These are phyloP conservation scores for Penicillium nucicola DNA, from an alignment of 495 filamentous ascomycete genomes.

Conservation along the genomic window DNA sequence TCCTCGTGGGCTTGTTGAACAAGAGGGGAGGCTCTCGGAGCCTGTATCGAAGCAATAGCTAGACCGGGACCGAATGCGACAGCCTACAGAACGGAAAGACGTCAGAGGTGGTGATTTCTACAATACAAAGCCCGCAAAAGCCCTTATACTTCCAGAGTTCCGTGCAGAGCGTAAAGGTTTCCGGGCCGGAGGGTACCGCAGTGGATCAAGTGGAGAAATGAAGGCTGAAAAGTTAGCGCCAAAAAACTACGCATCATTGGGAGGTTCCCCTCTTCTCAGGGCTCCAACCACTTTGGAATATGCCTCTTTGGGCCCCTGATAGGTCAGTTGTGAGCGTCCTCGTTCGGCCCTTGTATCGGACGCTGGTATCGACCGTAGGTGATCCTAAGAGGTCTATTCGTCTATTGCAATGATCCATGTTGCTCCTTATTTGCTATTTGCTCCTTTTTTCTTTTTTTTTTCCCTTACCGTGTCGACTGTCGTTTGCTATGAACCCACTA, in stretches of 20 bases:
- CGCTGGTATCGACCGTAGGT: constrained; percentile 11
- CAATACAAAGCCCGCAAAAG: not conserved
- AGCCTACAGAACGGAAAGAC: constrained; percentile 4
- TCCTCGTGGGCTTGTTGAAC: constrained; percentile 25
- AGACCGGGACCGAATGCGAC: constrained; percentile 11
- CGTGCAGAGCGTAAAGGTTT: constrained; percentile 27
- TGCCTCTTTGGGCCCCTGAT: constrained; percentile 18
- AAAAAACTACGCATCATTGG: constrained; percentile 15
- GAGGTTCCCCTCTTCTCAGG: constrained; percentile 18
- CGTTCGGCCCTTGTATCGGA: constrained; percentile 31
- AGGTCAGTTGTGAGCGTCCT: constrained; percentile 9
- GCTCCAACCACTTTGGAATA: not conserved
- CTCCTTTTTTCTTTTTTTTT: constrained; percentile 13
- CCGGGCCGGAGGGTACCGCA: constrained; percentile 30
- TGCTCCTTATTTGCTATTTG: constrained; percentile 22
- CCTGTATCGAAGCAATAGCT: constrained; percentile 4
- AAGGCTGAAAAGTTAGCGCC: constrained; percentile 21
- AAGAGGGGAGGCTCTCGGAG: constrained; percentile 13
- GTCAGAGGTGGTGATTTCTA: not conserved
- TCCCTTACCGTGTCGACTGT: constrained; percentile 19
- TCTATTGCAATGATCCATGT: constrained; percentile 17
- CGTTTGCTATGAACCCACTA: constrained; percentile 11
- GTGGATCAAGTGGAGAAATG: constrained; percentile 26
- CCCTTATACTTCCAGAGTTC: constrained; percentile 2
- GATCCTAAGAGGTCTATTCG: constrained; percentile 19